phyloP scores from a whole-genome alignment of 208 protist genomes.

The Trypanosoma brucei region DNA sequence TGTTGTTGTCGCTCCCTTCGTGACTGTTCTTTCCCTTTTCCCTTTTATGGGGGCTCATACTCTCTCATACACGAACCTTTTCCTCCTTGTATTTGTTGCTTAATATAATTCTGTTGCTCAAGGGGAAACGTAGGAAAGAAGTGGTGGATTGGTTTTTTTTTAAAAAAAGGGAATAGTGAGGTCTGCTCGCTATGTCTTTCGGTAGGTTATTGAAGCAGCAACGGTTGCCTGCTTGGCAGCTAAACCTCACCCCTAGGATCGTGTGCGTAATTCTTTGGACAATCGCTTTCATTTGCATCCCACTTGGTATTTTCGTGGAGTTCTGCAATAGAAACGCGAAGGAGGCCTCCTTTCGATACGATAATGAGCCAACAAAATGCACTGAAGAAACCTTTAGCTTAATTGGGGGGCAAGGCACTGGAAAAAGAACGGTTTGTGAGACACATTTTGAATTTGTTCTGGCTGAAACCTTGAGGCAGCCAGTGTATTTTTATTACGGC shows the following conservation, averaged over 20 bases:
- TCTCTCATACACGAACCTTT: too few species aligned
- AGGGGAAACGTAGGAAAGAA: too few species aligned
- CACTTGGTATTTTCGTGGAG: conserved; percentile 87
- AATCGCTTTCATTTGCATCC: conserved; percentile 89
- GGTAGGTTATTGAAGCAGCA: conserved; percentile 89
- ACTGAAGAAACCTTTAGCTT: too few species aligned
- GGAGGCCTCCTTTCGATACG: conserved; percentile 74
- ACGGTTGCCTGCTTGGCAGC: conserved; percentile 94
- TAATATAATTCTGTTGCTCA: too few species aligned
- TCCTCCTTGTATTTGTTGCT: too few species aligned
- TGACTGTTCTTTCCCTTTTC: conserved; percentile 16
- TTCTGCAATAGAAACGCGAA: conserved; percentile 56
- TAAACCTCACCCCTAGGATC: conserved; percentile 90
- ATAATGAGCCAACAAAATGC: conserved; percentile 24
- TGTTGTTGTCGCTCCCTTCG: neutral
- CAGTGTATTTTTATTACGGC: conserved; percentile 97
- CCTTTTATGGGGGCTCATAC: neutral
- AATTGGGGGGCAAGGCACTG: too few species aligned
- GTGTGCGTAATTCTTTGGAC: conserved; percentile 90
- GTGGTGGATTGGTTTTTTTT: too few species aligned
- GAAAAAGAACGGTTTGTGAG: conserved; percentile 22
- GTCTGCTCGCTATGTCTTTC: neutral
- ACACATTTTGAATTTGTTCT: conserved; percentile 61
- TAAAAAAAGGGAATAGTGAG: too few species aligned
- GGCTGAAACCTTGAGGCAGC: conserved; percentile 55